Evolutionary conservation across 257 asterid species (phyloP).

Genomic region (Solanum pennellii): DNA sequence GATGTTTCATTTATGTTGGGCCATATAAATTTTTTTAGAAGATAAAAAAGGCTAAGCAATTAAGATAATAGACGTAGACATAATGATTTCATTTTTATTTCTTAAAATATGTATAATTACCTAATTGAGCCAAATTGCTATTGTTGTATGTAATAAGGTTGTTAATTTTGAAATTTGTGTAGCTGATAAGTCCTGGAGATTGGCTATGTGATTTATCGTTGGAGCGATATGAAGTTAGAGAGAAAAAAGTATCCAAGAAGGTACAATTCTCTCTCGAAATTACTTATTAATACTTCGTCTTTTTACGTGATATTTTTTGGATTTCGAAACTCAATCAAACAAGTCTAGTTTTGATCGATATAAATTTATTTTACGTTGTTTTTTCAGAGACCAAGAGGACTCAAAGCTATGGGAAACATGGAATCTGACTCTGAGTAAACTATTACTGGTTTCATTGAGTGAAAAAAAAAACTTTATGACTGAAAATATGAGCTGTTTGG

Average conservation of each 20-base stretch:
- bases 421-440: conserved; percentile 41
- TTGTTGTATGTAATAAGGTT: background rate
- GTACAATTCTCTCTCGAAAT: background rate
- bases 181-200: conserved; percentile 39
- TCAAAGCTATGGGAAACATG: conserved; percentile 40
- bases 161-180: background rate
- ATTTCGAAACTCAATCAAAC: too few relatives aligned
- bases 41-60: background rate
- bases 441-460: background rate
- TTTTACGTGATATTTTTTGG: too few relatives aligned
- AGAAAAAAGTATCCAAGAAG: conserved; percentile 45
- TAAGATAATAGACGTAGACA: too few relatives aligned
- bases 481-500: background rate
- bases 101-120: too few relatives aligned
- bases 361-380: background rate
- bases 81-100: too few relatives aligned
- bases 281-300: too few relatives aligned
- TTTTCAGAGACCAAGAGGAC: conserved; percentile 44
- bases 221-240: conserved; percentile 41
- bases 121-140: background rate
- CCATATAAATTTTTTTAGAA: background rate
- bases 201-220: conserved; percentile 40
- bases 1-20: background rate
- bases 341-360: too few relatives aligned
- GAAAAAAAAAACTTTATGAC: background rate